Evolutionary conservation across 2,329 filamentous ascomycete species (phyloP), one percentile per base, ranked within the genome.

Genomic region (Ramichloridium luteum): DNA sequence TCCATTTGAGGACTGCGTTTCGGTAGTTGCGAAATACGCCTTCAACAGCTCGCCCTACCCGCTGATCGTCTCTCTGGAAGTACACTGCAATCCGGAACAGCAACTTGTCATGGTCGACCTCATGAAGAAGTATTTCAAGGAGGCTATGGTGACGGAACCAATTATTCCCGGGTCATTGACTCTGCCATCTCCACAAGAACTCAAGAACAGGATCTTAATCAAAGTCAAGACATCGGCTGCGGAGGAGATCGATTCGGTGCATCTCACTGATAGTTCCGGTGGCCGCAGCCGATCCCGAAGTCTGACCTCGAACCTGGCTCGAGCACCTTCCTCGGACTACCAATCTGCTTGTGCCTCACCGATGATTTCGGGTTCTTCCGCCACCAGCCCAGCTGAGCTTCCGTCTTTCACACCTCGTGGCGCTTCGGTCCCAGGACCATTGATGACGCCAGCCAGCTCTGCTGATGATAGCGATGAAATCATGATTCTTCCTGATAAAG

Each of bases 1-100:
- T 34, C 74, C 81, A 22, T 98, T 98, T 59, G 71, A 76, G 27
- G 88, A 96, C 56, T 88, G 88, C 41, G 84, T 98, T 60, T 80
- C 77, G 15, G 85, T 86, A 30, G 90, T 98, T 55, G 83, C 86
- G 57, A 86, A 88, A 54, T 94, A 94, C 53, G 90, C 90, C 2
- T 98, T 98, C 50, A 68, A 77, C 42, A 78, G 79, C 35, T 85
- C 82, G n/a, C 72, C 72, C 13, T 94, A 86, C 46, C 90, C 90
- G 1, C 67, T 98, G 11, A 93, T 90, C 63, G 77, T 98, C 40
- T 96, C 90, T 1, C 77, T 98, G 10, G 90, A 98, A 56, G 86
- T 96, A 3, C 90, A 96, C 54, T 96, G 90, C 68, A 81, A 73
- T 45, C 62, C 76, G 2, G 65, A 75, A 9, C 90, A 96, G 53